Evolutionary conservation across 169 alveolate species (phyloP), one percentile per base, ranked within the genome.

Genomic region (Plasmodium chabaudi): DNA sequence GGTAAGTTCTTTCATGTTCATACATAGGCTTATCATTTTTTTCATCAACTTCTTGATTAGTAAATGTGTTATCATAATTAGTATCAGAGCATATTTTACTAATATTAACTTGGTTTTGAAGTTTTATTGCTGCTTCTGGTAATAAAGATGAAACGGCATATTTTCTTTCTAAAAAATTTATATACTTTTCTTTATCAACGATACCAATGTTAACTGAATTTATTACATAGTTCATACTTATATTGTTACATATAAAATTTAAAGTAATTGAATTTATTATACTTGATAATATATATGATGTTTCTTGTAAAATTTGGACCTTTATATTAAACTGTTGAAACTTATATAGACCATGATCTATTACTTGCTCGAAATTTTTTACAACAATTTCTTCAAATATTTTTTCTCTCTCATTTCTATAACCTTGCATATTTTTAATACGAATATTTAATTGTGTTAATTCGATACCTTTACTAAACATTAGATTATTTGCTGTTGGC

Each of bases 361-460:
- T 15, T 77, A 77, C 57, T 61, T 77, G 57, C 12, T 77, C 77
- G 10, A 46, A 77, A n/a, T 47, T 63, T 64, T 77, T 77, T 6
- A 56, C 44, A 25, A 77, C 21, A 27, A 77, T 47, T 27, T 77
- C 77, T 44, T 77, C 88, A 13, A 63, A 56, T 10, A 68, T 77
- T 13, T 47, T 77, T 10, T 77, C 88, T 63, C 88, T 51, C 12
- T 77, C 72, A 15, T 46, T 56, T 5, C 88, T 53, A 49, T 47
- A 63, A 12, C 88, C 88, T 63, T 77, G 74, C 17, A 56, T 64
- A 68, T 77, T 77, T 77, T 77, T 77, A 63, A 77, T 77, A 0
- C 57, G 27, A 27, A 77, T 64, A 23, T 77, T 63, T 6, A 77
- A 63, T 23, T 63, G 75, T 13, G 69, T 21, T 17, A 55, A 49